Percentiles rank a stretch among this genome's conserved stretches.
Conservation (phyloP, 495 filamentous ascomycete genomes). For the Neurospora sp. region DNA sequence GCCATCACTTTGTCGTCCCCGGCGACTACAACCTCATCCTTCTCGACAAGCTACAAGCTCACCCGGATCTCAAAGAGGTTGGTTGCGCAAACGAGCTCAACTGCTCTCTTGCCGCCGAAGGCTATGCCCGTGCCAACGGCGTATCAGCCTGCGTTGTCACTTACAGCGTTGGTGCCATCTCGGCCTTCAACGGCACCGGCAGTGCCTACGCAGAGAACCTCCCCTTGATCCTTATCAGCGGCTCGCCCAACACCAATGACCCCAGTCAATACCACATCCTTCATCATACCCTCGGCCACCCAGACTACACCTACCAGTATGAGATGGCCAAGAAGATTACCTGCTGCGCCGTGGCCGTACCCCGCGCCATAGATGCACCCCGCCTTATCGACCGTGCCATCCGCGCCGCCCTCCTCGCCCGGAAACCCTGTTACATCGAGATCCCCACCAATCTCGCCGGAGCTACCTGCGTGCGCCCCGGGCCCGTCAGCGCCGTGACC, state of each 20-base stretch:
- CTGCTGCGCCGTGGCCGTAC: slow-evolving; percentile 54
- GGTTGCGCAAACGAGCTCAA: slow-evolving; percentile 72
- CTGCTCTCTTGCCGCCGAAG: slow-evolving; percentile 66
- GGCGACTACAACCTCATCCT: slow-evolving; percentile 63
- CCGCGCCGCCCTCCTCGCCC: slow-evolving; percentile 59
- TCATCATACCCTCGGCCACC: slow-evolving; percentile 83
- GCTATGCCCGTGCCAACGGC: slow-evolving; percentile 63
- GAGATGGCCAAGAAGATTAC: slow-evolving; percentile 57
- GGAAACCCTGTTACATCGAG: slow-evolving; percentile 69
- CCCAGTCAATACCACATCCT: slow-evolving; percentile 52
- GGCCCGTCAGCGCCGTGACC: slow-evolving; percentile 13
- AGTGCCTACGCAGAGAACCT: slow-evolving; percentile 64
- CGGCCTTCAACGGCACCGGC: slow-evolving; percentile 58
- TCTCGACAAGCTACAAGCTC: slow-evolving; percentile 51
- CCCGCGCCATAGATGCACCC: slow-evolving; percentile 54
- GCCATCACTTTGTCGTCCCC: slow-evolving; percentile 53
- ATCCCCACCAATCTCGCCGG: slow-evolving; percentile 74
- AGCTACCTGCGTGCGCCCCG: slow-evolving; percentile 13
- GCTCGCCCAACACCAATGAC: slow-evolving; percentile 46
- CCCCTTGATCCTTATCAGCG: slow-evolving; percentile 69
- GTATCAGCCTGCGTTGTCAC: slow-evolving; percentile 62
- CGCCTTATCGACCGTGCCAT: slow-evolving; percentile 68
- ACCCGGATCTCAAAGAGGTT: slow-evolving; percentile 50
- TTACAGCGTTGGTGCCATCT: slow-evolving; percentile 67
- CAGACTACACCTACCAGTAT: slow-evolving; percentile 60